Evolutionary conservation across 257 asterid species (phyloP).

Genomic region (Oldenlandia corymbosa): DNA sequence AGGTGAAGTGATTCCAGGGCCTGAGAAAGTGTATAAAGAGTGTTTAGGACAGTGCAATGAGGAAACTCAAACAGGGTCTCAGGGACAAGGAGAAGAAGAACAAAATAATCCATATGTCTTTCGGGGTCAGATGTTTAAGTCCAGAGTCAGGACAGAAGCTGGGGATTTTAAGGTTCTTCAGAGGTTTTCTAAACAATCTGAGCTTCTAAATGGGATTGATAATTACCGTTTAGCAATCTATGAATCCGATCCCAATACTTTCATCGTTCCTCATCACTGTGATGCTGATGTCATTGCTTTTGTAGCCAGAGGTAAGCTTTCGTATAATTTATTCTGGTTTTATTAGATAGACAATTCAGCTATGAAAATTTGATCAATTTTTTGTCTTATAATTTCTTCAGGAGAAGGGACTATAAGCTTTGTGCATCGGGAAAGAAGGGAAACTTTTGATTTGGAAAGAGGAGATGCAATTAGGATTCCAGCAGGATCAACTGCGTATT

Average conservation of each 20-base stretch:
- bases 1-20: background rate
- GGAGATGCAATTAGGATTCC: constrained; percentile 38
- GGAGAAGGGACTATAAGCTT: constrained; percentile 29
- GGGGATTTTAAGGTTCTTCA: constrained; percentile 35
- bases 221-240: constrained; percentile 27
- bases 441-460: constrained; percentile 21
- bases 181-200: constrained; percentile 30
- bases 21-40: constrained; percentile 13
- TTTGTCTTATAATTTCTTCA: background rate
- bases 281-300: constrained; percentile 31
- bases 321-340: too few relatives aligned
- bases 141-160: constrained; percentile 19
- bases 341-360: background rate
- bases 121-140: constrained; percentile 22
- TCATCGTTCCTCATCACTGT: constrained; percentile 38
- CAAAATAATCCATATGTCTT: constrained; percentile 32
- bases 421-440: constrained; percentile 20
- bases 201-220: constrained; percentile 36
- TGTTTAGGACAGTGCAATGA: constrained; percentile 22
- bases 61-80: constrained; percentile 3
- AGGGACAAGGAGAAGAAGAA: background rate
- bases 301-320: constrained; percentile 16
- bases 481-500: constrained; percentile 31
- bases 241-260: constrained; percentile 37
- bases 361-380: too few relatives aligned